Base-by-base conservation (phyloP, 768 basidiomycete genomes). In the Mycena galericulata region DNA sequence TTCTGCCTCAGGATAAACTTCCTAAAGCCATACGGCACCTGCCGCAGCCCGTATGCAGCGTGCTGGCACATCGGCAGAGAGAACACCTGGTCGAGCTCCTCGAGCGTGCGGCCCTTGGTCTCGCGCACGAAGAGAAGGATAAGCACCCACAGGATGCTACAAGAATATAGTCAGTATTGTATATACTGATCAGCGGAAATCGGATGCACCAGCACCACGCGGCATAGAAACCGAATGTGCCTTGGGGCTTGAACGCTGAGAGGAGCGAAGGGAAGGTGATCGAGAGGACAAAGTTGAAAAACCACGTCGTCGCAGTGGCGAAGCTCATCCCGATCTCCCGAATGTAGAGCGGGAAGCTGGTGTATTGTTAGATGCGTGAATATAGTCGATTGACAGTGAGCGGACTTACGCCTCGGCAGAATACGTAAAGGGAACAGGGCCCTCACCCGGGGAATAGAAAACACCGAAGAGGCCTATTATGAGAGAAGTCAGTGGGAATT, bases 181-280 rank as follows among this genome's bases (percentile, higher is more conserved):
- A 30, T 11, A 18, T 36, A 20, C 34, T 55, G 54, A n/a, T 43
- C 34, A 29, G 50, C 11, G 17, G 59, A 24, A 15, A 3, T 65
- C 2, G 17, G 20, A 43, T 68, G 29, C 73, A 78, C 62, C 70
- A 81, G 76, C 81, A 82, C 89, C 89, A 90, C 0, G 78, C 89
- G 18, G 89, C 89, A 72, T 92, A 92, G 87, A 88, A 93, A 18
- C 84, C 88, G 76, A 93, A 94, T 7, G 91, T 92, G 45, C 92
- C 93, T 70, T 89, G 87, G 1, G 90, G 87, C 67, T 80, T 84
- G 78, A 94, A 89, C 0, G 90, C 88, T 2, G 83, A 82, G 18
- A 90, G 74, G 34, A 94, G 81, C 9, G 83, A 86, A 20, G 92
- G 92, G 85, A 92, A 94, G 1, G 91, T 91, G 64, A 92, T 85